Base-by-base conservation (phyloP, 306 rosid species). In the Vachellia collinsii region DNA sequence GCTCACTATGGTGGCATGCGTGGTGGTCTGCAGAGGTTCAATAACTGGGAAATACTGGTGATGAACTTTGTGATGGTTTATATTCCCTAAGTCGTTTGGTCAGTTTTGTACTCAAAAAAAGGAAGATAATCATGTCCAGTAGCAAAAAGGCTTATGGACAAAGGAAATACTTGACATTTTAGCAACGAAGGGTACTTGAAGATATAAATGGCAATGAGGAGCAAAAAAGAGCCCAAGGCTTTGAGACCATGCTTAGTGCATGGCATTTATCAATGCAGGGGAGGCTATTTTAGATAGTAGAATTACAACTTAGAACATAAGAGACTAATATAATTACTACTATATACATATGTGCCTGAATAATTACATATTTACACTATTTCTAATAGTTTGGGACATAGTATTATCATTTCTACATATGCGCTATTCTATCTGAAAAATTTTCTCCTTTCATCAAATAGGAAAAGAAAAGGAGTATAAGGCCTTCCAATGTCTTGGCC, bases 401-500 rank as follows among this genome's bases (percentile, higher is more conserved):
- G 36, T n/a, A 16, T 51, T 22, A 70, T 47, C 70, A 14, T 51
- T 19, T 51, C 77, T 72, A 36, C 29, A 34, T 50, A 16, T 72
- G 38, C 76, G 14, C 61, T 44, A 3, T 50, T 34, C 29, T 72
- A 36, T 50, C 3, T 72, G 59, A 59, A 43, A 39, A 39, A n/a
- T 2, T 10, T 17, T n/a, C 51, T 34, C 29, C 22, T 17, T 47
- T 22, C 36, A 43, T 34, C 8, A 11, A 38, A 10, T n/a, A 11
- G 5, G 19, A 54, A 56, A 37, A 1, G 16, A 19, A 53, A 11
- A 56, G 29, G 7, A 41, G 22, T 8, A 4, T 36, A 16, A 47
- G 10, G 50, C 34, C 61, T 75, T 75, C 13, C 41, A 50, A 1
- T 74, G 69, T 75, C 39, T 58, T 58, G 38, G 41, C 53, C 58